These are phyloP conservation scores for Exserohilum turcica DNA, from an alignment of 2,329 filamentous ascomycete species.

Conservation along the genomic window DNA sequence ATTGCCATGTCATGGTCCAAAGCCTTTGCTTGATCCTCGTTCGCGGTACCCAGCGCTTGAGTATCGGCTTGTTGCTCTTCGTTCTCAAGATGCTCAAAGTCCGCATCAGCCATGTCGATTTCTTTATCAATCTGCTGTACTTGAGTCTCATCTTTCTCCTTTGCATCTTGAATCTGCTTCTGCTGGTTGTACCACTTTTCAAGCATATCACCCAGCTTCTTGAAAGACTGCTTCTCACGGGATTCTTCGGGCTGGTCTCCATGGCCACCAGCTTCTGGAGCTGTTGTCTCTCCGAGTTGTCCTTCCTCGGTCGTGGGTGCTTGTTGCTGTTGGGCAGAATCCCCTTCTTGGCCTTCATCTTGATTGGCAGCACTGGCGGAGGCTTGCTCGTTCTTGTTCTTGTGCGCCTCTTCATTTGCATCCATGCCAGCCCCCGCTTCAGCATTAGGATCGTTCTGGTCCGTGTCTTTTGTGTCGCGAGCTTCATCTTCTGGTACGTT, in stretches of 20 bases:
- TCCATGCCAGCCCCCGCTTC: constrained; percentile 71
- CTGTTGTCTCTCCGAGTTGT: constrained; percentile 45
- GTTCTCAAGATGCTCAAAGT: constrained; percentile 91
- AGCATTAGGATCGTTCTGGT: constrained; percentile 57
- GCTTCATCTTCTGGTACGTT: constrained; percentile 58
- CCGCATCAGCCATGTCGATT: constrained; percentile 75
- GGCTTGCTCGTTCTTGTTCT: constrained; percentile 64
- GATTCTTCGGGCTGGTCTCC: constrained; percentile 49
- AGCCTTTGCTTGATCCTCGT: constrained; percentile 82
- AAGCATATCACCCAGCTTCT: constrained; percentile 89
- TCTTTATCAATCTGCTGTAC: constrained; percentile 58
- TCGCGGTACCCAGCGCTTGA: constrained; percentile 87
- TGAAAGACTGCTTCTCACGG: constrained; percentile 73
- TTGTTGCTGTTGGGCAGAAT: constrained; percentile 67
- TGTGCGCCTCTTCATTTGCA: constrained; percentile 60
- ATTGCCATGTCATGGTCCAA: constrained; percentile 90
- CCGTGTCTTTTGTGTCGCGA: constrained; percentile 54
- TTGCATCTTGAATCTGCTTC: constrained; percentile 68
- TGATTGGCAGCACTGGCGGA: constrained; percentile 63
- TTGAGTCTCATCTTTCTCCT: constrained; percentile 57
- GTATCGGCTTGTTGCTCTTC: constrained; percentile 82
- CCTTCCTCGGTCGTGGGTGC: constrained; percentile 69
- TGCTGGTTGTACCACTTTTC: constrained; percentile 93
- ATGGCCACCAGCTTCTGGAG: constrained; percentile 45
- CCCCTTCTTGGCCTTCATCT: constrained; percentile 69